phyloP scores from a whole-genome alignment of 1,139 yeast genomes.

The Blastobotrys malaysiensis region DNA sequence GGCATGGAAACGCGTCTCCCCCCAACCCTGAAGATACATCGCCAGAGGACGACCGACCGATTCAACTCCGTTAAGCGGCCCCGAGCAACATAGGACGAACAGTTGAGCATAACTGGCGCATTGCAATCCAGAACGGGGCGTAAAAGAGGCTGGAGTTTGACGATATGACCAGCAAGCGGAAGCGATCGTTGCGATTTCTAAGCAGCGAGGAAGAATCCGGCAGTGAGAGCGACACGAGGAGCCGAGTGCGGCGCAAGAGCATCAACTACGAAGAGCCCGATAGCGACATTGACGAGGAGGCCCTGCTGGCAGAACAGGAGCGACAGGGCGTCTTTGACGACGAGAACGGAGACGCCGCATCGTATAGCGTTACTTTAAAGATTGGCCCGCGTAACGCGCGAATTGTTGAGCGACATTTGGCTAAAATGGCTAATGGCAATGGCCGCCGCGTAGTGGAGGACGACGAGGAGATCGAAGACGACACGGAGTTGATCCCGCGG shows the following conservation, averaged over 20 bases:
- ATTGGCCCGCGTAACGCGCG: constrained; percentile 19
- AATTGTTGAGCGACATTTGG: not conserved
- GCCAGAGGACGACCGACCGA: not conserved
- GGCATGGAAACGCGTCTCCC: not conserved
- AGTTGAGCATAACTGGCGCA: not conserved
- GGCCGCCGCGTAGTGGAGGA: constrained; percentile 6
- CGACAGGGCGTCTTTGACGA: constrained; percentile 4
- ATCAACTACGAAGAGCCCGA: constrained; percentile 19
- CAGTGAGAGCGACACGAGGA: constrained; percentile 9
- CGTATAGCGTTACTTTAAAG: constrained; percentile 18
- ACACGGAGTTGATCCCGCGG: not conserved
- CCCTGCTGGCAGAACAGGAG: constrained; percentile 3
- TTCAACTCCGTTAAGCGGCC: not conserved
- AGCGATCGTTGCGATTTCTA: constrained; percentile 10
- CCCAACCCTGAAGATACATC: not conserved
- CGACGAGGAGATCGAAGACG: constrained; percentile 10
- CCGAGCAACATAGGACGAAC: not conserved
- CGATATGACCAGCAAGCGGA: constrained; percentile 9
- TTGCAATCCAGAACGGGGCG: not conserved
- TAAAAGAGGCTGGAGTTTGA: not conserved
- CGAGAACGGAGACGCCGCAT: not conserved
- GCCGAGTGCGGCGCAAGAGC: constrained; percentile 9
- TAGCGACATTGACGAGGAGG: constrained; percentile 15
- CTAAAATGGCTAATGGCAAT: constrained; percentile 12
- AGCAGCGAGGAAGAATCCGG: constrained; percentile 7